Evolutionary conservation across 2,329 filamentous ascomycete genomes (phyloP), one percentile per base, ranked within the genome.

Genomic region (Truncatella angustata): DNA sequence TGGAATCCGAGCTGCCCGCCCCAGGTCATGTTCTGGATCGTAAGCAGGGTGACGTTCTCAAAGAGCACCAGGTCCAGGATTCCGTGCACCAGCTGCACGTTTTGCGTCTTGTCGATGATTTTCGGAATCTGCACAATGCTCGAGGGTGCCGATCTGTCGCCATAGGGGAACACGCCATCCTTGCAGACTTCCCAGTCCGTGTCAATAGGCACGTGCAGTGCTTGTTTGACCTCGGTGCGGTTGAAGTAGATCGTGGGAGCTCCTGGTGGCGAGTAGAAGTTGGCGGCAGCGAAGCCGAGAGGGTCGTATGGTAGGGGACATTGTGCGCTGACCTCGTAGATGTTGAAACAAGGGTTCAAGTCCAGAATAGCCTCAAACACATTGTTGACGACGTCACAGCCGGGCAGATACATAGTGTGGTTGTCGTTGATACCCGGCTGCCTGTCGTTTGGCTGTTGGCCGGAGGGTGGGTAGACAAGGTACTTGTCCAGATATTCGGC

Each of bases 1-100:
- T 83, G 79, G 72, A 91, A 91, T 0, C 88, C 88, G 50, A 86
- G 79, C 30, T 74, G 66, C 11, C 87, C 87, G 50, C 81, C 80
- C 83, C 84, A 91, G 0, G 86, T 90, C 85, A 91, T 88, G 70
- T 90, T 90, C 64, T 91, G 87, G 49, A 91, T 83, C 1, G 79
- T 79, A 12, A 89, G 71, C 2, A 91, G 73, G 0, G 86, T 86
- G 9, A 86, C 87, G 63, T 87, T 86, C 60, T 76, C 72, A 36
- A 84, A 71, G 12, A 89, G 76, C 51, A 87, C 75, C 60, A 77
- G 86, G 68, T 90, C 88, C 24, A 85, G 75, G 51, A 78, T 73
- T 5, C 87, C 88, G 60, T 91, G 86, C 2, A 76, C 85, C 58
- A 92, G 82, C 54, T 92, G 75, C 9, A 88, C 87, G 53, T 85